A percentile compares a stretch with the other conserved stretches of the same genome.
Conservation (phyloP, 305 asterid genomes). For the Fraxinus sp. region DNA sequence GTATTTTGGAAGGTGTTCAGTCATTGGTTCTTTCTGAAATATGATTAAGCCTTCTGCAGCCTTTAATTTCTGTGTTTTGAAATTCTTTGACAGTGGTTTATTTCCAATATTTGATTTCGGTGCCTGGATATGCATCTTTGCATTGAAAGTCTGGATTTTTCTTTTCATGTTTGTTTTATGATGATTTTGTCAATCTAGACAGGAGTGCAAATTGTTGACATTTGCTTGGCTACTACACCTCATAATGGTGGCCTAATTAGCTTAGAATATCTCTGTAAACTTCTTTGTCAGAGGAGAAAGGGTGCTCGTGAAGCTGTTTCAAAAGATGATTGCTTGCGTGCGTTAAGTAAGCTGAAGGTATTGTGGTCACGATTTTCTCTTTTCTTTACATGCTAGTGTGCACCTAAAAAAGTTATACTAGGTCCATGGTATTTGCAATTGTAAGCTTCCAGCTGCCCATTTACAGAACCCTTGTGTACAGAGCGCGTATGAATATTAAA, state of each 20-base stretch:
- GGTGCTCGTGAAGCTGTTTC: constrained; percentile 83
- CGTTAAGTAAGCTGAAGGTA: constrained; percentile 96
- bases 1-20: background rate
- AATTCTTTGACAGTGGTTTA: background rate
- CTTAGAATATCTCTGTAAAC: constrained; percentile 79
- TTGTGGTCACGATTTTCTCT: constrained; percentile 1
- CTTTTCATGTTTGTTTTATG: constrained; percentile 28
- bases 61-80: background rate
- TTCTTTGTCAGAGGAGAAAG: constrained; percentile 75
- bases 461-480: background rate
- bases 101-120: background rate
- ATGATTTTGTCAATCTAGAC: constrained; percentile 47
- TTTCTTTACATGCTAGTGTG: background rate
- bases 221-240: constrained; percentile 82
- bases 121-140: constrained; percentile 12
- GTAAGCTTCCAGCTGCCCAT: background rate
- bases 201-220: constrained; percentile 95
- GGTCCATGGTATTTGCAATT: background rate
- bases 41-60: background rate
- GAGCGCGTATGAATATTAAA: background rate
- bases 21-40: background rate
- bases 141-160: background rate
- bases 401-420: background rate
- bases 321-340: constrained; percentile 95
- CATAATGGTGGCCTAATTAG: constrained; percentile 90